A percentile compares a stretch with the other conserved stretches of the same genome.
Evolutionary conservation across 306 rosid species (phyloP).

Genomic region (Pterocarpus macrocarpus): DNA sequence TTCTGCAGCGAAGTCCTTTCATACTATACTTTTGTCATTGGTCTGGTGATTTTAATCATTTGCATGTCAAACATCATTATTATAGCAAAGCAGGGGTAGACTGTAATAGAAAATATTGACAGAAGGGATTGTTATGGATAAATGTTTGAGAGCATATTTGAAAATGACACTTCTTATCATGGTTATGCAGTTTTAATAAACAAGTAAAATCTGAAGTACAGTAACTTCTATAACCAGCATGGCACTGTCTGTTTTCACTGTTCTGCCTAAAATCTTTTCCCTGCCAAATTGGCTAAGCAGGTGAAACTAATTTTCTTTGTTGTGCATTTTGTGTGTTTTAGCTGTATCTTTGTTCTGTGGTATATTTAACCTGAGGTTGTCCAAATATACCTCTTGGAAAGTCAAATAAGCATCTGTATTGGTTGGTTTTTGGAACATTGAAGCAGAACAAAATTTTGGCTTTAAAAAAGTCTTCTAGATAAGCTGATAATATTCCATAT

Average conservation of each 20-base stretch:
- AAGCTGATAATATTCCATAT: neutral
- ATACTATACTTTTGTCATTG: neutral
- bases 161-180: neutral
- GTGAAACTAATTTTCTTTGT: constrained; percentile 11
- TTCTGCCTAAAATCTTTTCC: neutral
- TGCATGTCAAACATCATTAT: constrained; percentile 10
- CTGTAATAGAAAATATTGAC: neutral
- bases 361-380: constrained; percentile 17
- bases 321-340: constrained; percentile 12
- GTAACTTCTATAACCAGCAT: neutral
- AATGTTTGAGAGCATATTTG: neutral
- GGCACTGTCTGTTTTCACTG: neutral
- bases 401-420: neutral
- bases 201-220: neutral
- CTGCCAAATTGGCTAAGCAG: neutral
- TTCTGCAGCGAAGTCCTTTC: neutral
- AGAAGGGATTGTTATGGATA: neutral
- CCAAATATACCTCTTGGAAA: constrained; percentile 8
- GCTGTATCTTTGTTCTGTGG: constrained; percentile 15
- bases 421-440: neutral
- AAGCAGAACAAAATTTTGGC: constrained; percentile 11
- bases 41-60: neutral
- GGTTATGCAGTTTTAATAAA: neutral
- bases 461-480: neutral
- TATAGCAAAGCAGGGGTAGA: neutral